These are phyloP conservation scores for Hypoxylon fuscum DNA, from an alignment of 495 filamentous ascomycete genomes.

Conservation along the genomic window DNA sequence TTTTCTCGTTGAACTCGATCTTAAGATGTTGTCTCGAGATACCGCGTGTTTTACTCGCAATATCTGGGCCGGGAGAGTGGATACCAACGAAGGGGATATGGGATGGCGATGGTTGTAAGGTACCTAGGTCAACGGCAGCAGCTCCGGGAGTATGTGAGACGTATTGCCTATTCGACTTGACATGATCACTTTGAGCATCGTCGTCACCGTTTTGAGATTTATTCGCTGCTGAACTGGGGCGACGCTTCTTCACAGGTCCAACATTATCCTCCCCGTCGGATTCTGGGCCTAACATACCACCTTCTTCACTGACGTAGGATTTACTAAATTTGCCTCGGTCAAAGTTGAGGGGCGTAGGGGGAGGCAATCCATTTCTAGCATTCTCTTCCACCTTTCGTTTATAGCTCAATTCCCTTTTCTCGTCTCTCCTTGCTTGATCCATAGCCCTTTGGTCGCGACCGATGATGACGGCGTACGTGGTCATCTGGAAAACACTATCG, in stretches of 20 bases:
- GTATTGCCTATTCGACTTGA: slow-evolving; percentile 56
- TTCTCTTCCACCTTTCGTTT: slow-evolving; percentile 48
- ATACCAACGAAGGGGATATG: slow-evolving; percentile 82
- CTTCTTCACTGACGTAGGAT: slow-evolving; percentile 62
- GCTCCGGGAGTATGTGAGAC: slow-evolving; percentile 60
- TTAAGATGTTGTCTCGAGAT: slow-evolving; percentile 89
- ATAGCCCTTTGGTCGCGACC: slow-evolving; percentile 58
- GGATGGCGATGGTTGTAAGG: slow-evolving; percentile 64
- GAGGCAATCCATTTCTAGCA: slow-evolving; percentile 49
- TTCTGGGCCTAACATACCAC: slow-evolving; percentile 61
- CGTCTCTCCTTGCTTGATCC: slow-evolving; percentile 53
- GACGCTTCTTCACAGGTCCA: slow-evolving; percentile 51
- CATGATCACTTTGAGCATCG: slow-evolving; percentile 42
- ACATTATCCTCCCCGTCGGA: slow-evolving; percentile 55
- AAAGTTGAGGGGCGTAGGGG: slow-evolving; percentile 48
- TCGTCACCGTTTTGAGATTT: slow-evolving; percentile 41
- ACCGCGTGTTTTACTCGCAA: slow-evolving; percentile 68
- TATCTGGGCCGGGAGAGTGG: slow-evolving; percentile 71
- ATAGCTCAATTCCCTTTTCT: slow-evolving; percentile 51
- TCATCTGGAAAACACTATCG: slow-evolving; percentile 63
- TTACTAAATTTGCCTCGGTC: slow-evolving; percentile 59
- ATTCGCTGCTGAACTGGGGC: slow-evolving; percentile 40
- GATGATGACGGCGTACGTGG: slow-evolving; percentile 60
- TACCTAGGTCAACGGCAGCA: slow-evolving; percentile 58
- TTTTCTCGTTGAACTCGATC: slow-evolving; percentile 81